Conservation (phyloP, 2,329 filamentous ascomycete genomes). For the Blastomyces emzantsi region DNA sequence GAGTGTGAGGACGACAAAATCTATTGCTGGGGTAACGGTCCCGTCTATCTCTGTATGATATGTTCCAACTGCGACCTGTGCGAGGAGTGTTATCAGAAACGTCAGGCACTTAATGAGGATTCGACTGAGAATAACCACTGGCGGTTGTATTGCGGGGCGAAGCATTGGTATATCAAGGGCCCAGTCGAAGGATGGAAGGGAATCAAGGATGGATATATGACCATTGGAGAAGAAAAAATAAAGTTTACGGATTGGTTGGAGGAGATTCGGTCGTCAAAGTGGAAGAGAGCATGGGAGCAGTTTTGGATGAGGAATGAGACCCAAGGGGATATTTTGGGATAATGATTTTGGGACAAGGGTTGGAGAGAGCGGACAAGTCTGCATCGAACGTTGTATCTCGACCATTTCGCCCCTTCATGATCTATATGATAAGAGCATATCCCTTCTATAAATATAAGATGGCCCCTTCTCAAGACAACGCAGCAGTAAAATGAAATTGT, state of each 20-base stretch:
- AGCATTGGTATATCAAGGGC: slow-evolving; percentile 2
- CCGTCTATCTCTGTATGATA: not conserved
- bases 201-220: not conserved
- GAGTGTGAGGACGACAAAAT: not conserved
- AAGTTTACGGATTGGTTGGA: slow-evolving; percentile 2
- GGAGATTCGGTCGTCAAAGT: not conserved
- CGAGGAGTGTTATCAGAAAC: not conserved
- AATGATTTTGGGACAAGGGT: not conserved
- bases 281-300: slow-evolving; percentile 2
- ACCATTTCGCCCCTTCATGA: not conserved
- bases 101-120: not conserved
- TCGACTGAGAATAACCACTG: not conserved
- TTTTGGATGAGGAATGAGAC: not conserved
- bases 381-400: not conserved
- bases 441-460: not conserved
- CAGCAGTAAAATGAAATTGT: not conserved
- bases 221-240: not conserved
- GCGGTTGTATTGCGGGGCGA: not conserved
- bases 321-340: not conserved
- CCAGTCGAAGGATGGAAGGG: slow-evolving; percentile 2
- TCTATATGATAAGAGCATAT: not conserved
- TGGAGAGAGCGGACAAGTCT: not conserved
- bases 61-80: not conserved
- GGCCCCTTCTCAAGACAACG: not conserved
- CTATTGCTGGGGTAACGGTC: not conserved